Evolutionary conservation across 495 filamentous ascomycete genomes (phyloP), one percentile per base, ranked within the genome.

Genomic region (Xylaria longipes): DNA sequence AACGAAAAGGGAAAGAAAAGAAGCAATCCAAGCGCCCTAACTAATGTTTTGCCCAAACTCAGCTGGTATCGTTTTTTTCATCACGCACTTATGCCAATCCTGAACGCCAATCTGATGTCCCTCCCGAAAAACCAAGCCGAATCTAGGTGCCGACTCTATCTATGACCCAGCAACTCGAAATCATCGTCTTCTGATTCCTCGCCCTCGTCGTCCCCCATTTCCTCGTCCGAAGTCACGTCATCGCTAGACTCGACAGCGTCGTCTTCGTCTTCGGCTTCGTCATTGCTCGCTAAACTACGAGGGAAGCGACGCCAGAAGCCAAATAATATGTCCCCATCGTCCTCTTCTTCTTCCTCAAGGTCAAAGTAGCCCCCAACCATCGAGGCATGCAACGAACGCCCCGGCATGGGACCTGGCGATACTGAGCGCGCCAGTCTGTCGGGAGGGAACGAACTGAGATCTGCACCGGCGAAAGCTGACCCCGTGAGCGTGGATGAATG

Each of bases 81-180:
- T 63, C 14, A 29, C 61, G 31, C 25, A 31, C 62, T 61, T 37
- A 78, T 74, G 62, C 72, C 68, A 77, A 74, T 69, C 72, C 50
- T 60, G 56, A 76, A 68, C 66, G 71, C 71, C 66, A 25, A 64
- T 62, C 37, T 58, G 9, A 35, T 56, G 33, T 58, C 45, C 45
- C 31, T 62, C 4, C 56, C 43, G 20, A 77, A 70, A 52, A 72
- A 65, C 65, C 65, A 64, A 56, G 31, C 50, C 48, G 41, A 45
- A 69, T 70, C 66, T 69, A 74, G 66, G 70, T 73, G 46, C 69
- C 57, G 58, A 52, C 46, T 54, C 82, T 80, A 88, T 65, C 90
- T 86, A 82, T 94, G 92, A n/a, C 92, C 92, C 75, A 92, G 87
- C 65, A 94, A 84, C 65, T 90, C 88, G 73, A 93, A 90, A 60